Evolutionary conservation across 345 rosid genomes (phyloP), one percentile per base, ranked within the genome.

Genomic region (Rubroshorea leprosula): DNA sequence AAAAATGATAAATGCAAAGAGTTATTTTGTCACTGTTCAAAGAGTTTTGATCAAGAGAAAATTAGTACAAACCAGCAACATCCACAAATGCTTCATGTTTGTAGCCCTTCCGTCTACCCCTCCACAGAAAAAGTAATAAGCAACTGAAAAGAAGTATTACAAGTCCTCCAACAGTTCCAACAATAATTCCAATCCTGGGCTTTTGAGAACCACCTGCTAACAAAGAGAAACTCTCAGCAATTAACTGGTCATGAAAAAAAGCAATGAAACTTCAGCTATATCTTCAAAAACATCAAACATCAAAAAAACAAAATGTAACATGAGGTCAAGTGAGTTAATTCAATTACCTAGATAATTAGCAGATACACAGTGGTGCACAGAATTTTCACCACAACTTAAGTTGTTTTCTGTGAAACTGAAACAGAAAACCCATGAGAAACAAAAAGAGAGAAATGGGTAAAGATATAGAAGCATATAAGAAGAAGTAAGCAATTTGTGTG

Each of bases 81-180:
- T 92, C 98, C n/a, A 84, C 96, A 60, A 78, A 92, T 2, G 78
- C 83, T 67, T 92, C 98, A 43, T 76, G 86, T 61, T 49, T 92
- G 76, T 71, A 75, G 62, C 90, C 82, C 73, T 74, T 81, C 52
- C 67, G 78, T 66, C 72, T 81, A 70, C 83, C 76, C 78, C 74
- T 86, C 75, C 68, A 89, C 63, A 83, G 44, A 35, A 77, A 66
- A 66, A 81, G 75, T 49, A 86, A 52, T 57, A 81, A 57, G 65
- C 80, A 77, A 65, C 83, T 85, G 61, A 65, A 44, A 43, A 91
- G 67, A 23, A 82, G 65, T 27, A 83, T 46, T 54, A 72, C 17
- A 54, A 81, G 52, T 71, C 83, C 96, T 21, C 81, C 90, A 63
- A 83, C 68, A 59, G 80, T 73, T 68, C 96, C 95, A 69, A 81